Percentiles rank a stretch among this genome's conserved stretches.
phyloP scores from a whole-genome alignment of 352 stramenopile species.

The Blastocystis sp. region DNA sequence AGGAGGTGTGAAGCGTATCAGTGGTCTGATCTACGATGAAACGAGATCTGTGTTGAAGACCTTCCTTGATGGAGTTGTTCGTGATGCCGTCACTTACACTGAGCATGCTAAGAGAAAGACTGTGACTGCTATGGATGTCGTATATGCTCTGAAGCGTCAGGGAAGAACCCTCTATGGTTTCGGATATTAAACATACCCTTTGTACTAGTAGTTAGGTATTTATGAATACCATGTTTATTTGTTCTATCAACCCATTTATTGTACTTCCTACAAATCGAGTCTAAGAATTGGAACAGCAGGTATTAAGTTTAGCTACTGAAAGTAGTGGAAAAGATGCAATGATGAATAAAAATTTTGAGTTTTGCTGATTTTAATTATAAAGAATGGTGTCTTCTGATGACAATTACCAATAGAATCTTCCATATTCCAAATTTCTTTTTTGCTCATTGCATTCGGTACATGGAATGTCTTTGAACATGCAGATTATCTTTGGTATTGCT shows the following conservation, averaged over 20 bases:
- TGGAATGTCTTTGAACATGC: background rate
- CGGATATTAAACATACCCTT: constrained; percentile 71
- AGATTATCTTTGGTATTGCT: background rate
- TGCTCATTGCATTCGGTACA: constrained; percentile 36
- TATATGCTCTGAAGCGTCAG: constrained; percentile 94
- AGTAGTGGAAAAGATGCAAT: background rate
- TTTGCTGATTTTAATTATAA: background rate
- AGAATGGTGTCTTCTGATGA: background rate
- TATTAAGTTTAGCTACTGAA: too few species aligned
- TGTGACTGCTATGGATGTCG: constrained; percentile 94
- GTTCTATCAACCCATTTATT: background rate
- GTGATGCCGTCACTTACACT: constrained; percentile 91
- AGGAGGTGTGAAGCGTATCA: constrained; percentile 74
- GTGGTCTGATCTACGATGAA: constrained; percentile 76
- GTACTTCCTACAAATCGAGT: too few species aligned
- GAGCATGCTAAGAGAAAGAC: constrained; percentile 92
- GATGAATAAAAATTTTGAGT: background rate
- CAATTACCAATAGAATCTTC: background rate
- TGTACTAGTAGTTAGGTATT: constrained; percentile 61
- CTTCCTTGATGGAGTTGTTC: constrained; percentile 97
- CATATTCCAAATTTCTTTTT: constrained; percentile 4
- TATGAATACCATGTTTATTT: constrained; percentile 40
- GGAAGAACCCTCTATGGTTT: constrained; percentile 90
- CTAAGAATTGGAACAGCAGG: too few species aligned
- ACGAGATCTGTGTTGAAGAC: constrained; percentile 81